Base-by-base conservation (phyloP, 768 basidiomycete genomes). In the Candolleomyces efflorescens region DNA sequence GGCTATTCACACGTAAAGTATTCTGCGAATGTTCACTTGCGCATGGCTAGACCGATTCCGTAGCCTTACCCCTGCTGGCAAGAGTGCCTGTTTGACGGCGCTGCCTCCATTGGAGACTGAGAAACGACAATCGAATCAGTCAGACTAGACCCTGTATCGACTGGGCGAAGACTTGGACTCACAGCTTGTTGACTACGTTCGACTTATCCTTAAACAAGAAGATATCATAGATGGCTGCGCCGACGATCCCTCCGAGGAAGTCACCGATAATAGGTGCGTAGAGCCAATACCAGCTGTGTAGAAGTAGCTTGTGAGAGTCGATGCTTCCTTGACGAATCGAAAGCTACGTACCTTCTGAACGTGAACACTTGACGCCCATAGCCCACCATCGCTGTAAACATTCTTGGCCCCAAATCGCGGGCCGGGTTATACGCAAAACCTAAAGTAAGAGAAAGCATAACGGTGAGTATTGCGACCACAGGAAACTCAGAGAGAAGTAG, bases 301-400 rank as follows among this genome's bases (percentile, higher is more conserved):
- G 20, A 17, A 12, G 27, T 12, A 27, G 13, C 13, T n/a, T 68
- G 45, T 65, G 7, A 58, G 13, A 52, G 23, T 52, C 18, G 5
- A 27, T 39, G 55, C 54, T 64, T 71, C 32, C 64, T 57, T 56
- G 68, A 13, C 3, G 23, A 22, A 11, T 26, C 9, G 38, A 20
- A 23, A 52, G 20, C 45, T 37, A 67, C 74, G 20, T 53, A 78
- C 78, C 75, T 70, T 55, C 79, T 64, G 65, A 68, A 79, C 1
- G 72, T 74, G 70, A 73, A 81, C n/a, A 78, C 82, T 44, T 76
- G 73, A 64, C 67, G 68, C 24, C 86, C 86, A 61, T 87, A 89
- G 17, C 87, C 88, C 5, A 78, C 85, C 82, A 88, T 86, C 9
- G 86, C 79, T 0, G 85, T 88, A 64, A 88, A 67, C 38, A 89